Base-by-base conservation (phyloP, 2,329 filamentous ascomycete species). In the Sporothrix globosa region DNA sequence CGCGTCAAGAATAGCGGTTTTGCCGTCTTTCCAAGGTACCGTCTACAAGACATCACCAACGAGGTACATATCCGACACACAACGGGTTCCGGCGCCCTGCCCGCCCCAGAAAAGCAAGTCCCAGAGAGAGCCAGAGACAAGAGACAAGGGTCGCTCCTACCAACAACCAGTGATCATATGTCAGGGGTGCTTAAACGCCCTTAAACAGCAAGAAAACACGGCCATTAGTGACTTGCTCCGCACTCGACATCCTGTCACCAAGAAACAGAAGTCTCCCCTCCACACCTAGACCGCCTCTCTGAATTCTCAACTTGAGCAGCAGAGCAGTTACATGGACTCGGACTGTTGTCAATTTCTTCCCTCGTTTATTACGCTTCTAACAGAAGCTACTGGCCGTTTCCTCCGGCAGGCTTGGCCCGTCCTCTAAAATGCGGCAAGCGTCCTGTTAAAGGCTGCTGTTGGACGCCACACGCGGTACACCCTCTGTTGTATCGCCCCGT, bases 201-300 rank as follows among this genome's bases (percentile, higher is more conserved):
- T 34, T 34, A 9, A 9, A 1, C 34, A 34, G 34, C 34, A 30
- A 24, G 24, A 10, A 34, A 4, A 6, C 17, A 11, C 17, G 9
- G 44, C 44, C 24, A 50, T 46, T 46, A 44, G 61, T 66, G 61
- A 30, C 24, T 66, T 66, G 61, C 44, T 66, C 61, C 61, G 61
- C 24, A 17, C 21, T 50, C 65, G 48, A 53, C 48, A 19, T 24
- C 34, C n/a, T 61, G 56, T 11, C 56, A 41, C 34, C 34, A 61
- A 56, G 11, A 44, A 61, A 11, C 17, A 19, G 11, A 56, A 34
- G 53, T 6, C 13, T 56, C 19, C 50, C 10, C 21, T 24, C n/a
- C 3, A 53, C 27, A 30, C 27, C 1, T 19, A 2, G 10, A 19
- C 30, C 27, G 19, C 13, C 34, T 34, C 34, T 34, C 34, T 34